A percentile compares a stretch with the other conserved stretches of the same genome.
Evolutionary conservation across 1,284 basidiomycete genomes (phyloP).

Genomic region (Pascua sp.): DNA sequence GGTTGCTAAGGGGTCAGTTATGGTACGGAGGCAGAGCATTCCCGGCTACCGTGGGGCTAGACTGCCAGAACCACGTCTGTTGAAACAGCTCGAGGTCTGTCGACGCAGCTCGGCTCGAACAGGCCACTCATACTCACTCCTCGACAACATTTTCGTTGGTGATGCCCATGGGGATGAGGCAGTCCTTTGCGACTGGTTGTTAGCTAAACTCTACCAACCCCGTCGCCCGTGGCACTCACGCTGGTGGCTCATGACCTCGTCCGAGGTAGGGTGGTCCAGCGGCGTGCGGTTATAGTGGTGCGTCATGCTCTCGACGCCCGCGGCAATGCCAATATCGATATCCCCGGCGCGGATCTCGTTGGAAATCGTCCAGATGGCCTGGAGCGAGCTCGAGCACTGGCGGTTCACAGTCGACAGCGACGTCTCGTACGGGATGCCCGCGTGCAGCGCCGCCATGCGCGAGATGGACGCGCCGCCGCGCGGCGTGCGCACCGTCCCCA

Average conservation of each 20-base stretch:
- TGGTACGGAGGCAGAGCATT: too few relatives aligned
- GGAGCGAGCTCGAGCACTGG: slow-evolving; percentile 84
- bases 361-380: slow-evolving; percentile 61
- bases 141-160: slow-evolving; percentile 86
- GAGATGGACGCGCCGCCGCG: slow-evolving; percentile 46
- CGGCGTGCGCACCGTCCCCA: slow-evolving; percentile 21
- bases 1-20: slow-evolving; percentile 55
- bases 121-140: slow-evolving; percentile 7
- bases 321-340: slow-evolving; percentile 90
- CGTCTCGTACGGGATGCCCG: slow-evolving; percentile 37
- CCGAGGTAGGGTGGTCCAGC: slow-evolving; percentile 71
- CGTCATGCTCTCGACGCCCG: slow-evolving; percentile 96
- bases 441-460: slow-evolving; percentile 17
- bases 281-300: slow-evolving; percentile 71
- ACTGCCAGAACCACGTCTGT: neutral
- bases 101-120: too few relatives aligned
- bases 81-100: neutral
- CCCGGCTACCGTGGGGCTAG: neutral
- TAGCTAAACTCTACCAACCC: neutral
- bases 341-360: slow-evolving; percentile 78
- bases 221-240: slow-evolving; percentile 60
- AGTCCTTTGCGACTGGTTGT: slow-evolving; percentile 78
- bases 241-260: slow-evolving; percentile 70
- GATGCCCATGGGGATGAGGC: slow-evolving; percentile 90
- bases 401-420: slow-evolving; percentile 82